Evolutionary conservation across 257 asterid genomes (phyloP), one percentile per base, ranked within the genome.

Genomic region (Lantana camara): DNA sequence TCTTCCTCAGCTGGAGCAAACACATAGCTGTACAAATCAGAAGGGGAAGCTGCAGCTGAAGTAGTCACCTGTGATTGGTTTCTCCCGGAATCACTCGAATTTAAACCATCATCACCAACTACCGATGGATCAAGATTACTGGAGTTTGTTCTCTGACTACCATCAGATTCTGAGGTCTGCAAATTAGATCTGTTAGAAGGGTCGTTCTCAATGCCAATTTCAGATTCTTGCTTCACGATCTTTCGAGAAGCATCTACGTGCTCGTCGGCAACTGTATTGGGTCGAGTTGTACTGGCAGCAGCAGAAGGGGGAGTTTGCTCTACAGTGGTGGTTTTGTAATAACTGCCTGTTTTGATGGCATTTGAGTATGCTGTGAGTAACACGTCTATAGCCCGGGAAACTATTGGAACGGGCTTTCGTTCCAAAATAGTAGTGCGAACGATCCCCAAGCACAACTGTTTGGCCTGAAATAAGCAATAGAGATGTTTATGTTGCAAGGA

Each of bases 1-100:
- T 90, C 97, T 80, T 90, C 99, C 83, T 93, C 96, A 57, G 80
- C 83, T 21, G 80, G 73, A 34, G 90, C 82, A 78, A 93, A 81
- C 73, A 93, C 95, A 60, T 21, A 74, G 72, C 71, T 79, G 72
- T 83, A 83, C 56, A 93, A 76, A 72, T 90, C 95, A 19, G 66
- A 83, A 11, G 90, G 87, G 51, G 97, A 83, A 55, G 81, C 72
- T 53, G 86, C 92, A 3, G 96, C 95, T 40, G 97, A 87, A 76
- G 92, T 79, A 70, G 91, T 77, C 66, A 68, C 75, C 60, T 65
- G 82, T 67, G 79, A 53, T n/a, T 79, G 91, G 63, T 70, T 77
- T 63, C 61, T 69, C 73, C 73, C 91, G 61, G 90, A 66, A 46
- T 70, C 72, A 76, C 67, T 77, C 66, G 84, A 79, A 57, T 75